Conservation (phyloP, 2,329 filamentous ascomycete species). For the Nothopassalora personata region DNA sequence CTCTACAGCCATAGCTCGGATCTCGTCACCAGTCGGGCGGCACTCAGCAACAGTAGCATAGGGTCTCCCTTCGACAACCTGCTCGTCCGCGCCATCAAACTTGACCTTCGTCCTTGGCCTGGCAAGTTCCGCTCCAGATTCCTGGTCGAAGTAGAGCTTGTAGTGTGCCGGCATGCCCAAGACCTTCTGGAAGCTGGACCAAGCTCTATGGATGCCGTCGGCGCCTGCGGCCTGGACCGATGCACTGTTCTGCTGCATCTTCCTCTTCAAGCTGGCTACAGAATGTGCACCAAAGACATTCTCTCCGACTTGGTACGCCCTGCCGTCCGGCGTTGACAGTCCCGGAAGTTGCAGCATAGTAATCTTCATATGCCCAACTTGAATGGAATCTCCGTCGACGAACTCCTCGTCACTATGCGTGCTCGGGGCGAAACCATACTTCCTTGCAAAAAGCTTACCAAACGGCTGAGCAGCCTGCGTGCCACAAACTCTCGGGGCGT, state of each 20-base stretch:
- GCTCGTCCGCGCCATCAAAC: neutral
- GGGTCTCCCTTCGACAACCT: neutral
- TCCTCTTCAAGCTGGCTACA: neutral
- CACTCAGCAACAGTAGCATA: neutral
- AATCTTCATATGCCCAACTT: constrained; percentile 1
- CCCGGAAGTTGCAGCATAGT: neutral
- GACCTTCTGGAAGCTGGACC: neutral
- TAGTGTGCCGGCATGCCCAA: neutral
- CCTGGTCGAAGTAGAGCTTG: constrained; percentile 1
- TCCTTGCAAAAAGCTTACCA: neutral
- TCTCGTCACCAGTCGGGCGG: neutral
- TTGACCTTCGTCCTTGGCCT: neutral
- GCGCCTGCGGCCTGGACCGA: neutral
- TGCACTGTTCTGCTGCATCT: neutral
- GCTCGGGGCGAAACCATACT: neutral
- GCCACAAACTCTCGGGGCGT: neutral
- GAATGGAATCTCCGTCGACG: neutral
- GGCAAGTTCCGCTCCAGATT: neutral
- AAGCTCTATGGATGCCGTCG: neutral
- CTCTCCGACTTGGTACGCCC: neutral
- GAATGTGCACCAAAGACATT: constrained; percentile 1
- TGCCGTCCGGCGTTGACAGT: neutral
- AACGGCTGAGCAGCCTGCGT: neutral
- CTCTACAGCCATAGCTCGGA: neutral
- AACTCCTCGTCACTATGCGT: neutral